Conservation (phyloP, 257 asterid genomes). For the Solanum raphanifolium region DNA sequence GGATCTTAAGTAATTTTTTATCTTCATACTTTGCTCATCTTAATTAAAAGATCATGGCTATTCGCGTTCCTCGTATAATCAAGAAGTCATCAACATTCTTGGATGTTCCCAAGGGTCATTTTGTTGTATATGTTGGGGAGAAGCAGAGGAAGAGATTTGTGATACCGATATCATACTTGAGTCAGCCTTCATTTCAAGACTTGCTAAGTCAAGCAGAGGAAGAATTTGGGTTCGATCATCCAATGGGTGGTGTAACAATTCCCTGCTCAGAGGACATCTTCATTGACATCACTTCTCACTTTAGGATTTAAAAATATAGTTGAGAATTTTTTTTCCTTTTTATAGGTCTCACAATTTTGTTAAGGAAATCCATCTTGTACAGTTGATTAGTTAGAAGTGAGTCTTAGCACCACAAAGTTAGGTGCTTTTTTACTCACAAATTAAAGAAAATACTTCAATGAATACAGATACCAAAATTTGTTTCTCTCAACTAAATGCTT, state of each 20-base stretch:
- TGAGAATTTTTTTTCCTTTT: neutral
- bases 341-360: neutral
- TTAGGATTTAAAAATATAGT: neutral
- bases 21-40: neutral
- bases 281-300: constrained; percentile 12
- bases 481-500: neutral
- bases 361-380: neutral
- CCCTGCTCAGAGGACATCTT: constrained; percentile 34
- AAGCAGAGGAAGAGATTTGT: constrained; percentile 24
- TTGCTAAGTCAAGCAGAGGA: constrained; percentile 28
- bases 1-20: neutral
- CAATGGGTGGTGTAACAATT: constrained; percentile 49
- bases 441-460: neutral
- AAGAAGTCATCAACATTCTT: neutral
- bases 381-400: neutral
- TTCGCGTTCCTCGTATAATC: neutral
- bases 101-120: constrained; percentile 47
- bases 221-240: constrained; percentile 35
- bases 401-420: neutral
- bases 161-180: constrained; percentile 26
- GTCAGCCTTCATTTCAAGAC: constrained; percentile 34
- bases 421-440: neutral
- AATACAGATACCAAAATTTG: neutral
- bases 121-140: constrained; percentile 50
- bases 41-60: neutral